Conservation (phyloP, 2,329 filamentous ascomycete species). For the Cercospora sesami region DNA sequence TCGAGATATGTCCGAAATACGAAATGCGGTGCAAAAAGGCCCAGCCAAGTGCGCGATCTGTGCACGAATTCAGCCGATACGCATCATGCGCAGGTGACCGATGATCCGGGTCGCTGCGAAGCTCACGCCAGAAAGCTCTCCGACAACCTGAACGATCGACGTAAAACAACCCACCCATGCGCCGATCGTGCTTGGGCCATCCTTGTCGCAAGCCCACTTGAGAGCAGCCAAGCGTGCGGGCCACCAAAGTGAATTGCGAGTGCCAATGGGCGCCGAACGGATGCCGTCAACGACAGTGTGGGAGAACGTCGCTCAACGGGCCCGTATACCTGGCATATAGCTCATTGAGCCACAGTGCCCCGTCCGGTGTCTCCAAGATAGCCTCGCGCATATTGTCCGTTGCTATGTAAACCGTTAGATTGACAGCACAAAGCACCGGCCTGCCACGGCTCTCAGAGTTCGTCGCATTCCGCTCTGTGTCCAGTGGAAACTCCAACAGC, state of each 20-base stretch:
- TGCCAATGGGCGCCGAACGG: neutral
- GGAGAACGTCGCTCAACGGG: neutral
- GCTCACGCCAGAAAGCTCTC: slow-evolving; percentile 1
- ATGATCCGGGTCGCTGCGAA: slow-evolving; percentile 4
- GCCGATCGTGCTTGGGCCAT: neutral
- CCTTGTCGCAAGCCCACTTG: slow-evolving; percentile 1
- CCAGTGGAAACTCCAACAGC: neutral
- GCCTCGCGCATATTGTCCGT: slow-evolving; percentile 1
- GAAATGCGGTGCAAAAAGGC: neutral
- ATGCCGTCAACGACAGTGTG: neutral
- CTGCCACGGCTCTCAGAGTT: neutral
- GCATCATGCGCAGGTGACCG: neutral
- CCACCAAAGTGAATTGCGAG: neutral
- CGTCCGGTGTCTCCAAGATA: neutral
- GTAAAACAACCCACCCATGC: slow-evolving; percentile 3
- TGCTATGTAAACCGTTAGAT: slow-evolving; percentile 9
- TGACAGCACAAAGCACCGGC: neutral
- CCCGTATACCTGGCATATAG: neutral
- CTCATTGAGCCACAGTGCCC: neutral
- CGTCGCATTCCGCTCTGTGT: neutral
- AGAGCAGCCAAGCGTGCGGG: neutral
- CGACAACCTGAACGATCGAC: slow-evolving; percentile 1
- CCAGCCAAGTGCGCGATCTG: neutral
- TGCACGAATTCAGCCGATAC: neutral
- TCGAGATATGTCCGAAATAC: neutral